Base-by-base conservation (phyloP, 2,329 filamentous ascomycete genomes). In the Torrubiella hemipterigena region DNA sequence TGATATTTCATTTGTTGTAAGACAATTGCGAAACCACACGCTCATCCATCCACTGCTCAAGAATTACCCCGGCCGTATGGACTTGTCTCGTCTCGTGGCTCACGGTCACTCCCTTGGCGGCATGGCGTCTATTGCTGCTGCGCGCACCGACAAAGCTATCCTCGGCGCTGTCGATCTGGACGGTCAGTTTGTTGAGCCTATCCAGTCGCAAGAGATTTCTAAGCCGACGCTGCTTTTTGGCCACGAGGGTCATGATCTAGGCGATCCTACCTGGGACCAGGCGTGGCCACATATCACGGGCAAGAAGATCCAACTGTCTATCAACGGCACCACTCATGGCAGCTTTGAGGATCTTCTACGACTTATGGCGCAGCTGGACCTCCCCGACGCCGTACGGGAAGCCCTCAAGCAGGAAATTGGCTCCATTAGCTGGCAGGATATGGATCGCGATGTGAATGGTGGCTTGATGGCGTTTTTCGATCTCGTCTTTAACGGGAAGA, bases 101-200 rank as follows among this genome's bases (percentile, higher is more conserved):
- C 54, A 51, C 26, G 58, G 59, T 0, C 52, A 55, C 36, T 56
- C 51, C 4, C 41, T 56, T 7, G 54, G 54, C 12, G 53, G 52
- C 4, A 51, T 52, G 3, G 46, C 54, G 1, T 40, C 55, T 0
- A 49, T 50, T 5, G 42, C 42, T 6, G 44, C 45, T 8, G 42
- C 51, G 32, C 33, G 43, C 15, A 28, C 35, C 4, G 54, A 58
- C 28, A 28, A 34, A 1, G 46, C 54, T 13, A 44, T 60, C 34
- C 34, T 42, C 3, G 56, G 44, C 6, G 55, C 52, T 25, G 34
- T 59, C 3, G 48, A 58, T 37, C 29, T 59, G 12, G 58, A 62
- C 35, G 59, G 59, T n/a, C 20, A 28, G 2, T 30, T 55, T 2
- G 43, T 36, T 11, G 41, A 38, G 8, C 39, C 41, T 10, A 42